Base-by-base conservation (phyloP, 1,284 basidiomycete species). In the Austroboletus sp. region DNA sequence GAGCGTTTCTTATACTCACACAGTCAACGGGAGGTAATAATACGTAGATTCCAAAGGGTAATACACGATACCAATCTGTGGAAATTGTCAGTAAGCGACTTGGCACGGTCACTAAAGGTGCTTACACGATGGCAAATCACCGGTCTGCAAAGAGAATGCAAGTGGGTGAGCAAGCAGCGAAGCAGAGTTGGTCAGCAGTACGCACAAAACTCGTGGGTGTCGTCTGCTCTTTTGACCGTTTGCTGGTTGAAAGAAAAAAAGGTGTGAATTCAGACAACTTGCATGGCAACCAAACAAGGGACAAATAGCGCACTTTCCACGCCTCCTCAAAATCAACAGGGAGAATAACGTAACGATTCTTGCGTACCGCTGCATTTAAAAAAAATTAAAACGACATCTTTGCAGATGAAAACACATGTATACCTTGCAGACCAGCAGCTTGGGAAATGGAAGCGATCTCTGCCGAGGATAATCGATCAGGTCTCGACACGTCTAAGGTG, bases 321-420 rank as follows among this genome's bases (percentile, higher is more conserved):
- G 91, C 90, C 69, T 97, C 93, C 66, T 98, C 96, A 65, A 98
- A 98, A 76, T 99, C 96, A 26, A 88, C 80, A 0, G 96, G 95
- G 40, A 98, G 74, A 63, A 99, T 95, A 46, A 99, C 80, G 68
- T 98, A 99, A 60, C 96, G 83, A 68, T 98, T 98, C 74, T 96
- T 97, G 50, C 95, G 82, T 26, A 98, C 95, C 55, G 95, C 92
- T 94, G 57, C 29, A 37, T 27, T 11, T 10, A 11, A 27, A 13
- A 49, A 36, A 29, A 17, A 43, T 58, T 46, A 51, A 44, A 42
- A 29, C 2, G 6, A 27, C n/a, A 36, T 10, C 19, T 27, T 13
- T 31, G 37, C 8, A 27, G 4, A 31, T 16, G 26, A 34, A 25
- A 25, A 9, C 2, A 46, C 2, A 44, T 31, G 54, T 66, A 47